Percentiles rank a stretch among this genome's conserved stretches.
phyloP scores from a whole-genome alignment of 192 early-diverging fungal genomes.

The Mortierella alpina region DNA sequence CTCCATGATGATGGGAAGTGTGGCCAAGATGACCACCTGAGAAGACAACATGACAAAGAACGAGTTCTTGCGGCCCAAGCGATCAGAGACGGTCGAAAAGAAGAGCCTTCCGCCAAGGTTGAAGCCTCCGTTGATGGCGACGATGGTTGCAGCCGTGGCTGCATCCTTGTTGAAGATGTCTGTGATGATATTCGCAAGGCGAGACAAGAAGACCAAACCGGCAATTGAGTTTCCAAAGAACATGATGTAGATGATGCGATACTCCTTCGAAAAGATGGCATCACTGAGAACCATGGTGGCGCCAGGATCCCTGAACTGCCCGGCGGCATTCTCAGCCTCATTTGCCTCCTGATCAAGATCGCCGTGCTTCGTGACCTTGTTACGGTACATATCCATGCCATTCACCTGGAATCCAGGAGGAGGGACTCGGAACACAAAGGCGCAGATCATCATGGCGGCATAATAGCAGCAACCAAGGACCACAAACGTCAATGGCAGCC shows the following conservation, averaged over 20 bases:
- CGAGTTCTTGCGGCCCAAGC: constrained; percentile 69
- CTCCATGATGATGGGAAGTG: constrained; percentile 65
- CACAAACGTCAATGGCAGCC: constrained; percentile 68
- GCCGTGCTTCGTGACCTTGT: constrained; percentile 25
- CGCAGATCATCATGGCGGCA: constrained; percentile 60
- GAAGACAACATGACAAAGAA: constrained; percentile 67
- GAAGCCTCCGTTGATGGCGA: constrained; percentile 68
- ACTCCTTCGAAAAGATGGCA: constrained; percentile 65
- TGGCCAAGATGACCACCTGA: constrained; percentile 68
- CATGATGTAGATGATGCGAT: constrained; percentile 64
- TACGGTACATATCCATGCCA: constrained; percentile 64
- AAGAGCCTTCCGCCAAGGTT: constrained; percentile 63
- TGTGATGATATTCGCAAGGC: constrained; percentile 63
- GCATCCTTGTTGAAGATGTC: constrained; percentile 57
- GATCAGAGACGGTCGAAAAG: constrained; percentile 68
- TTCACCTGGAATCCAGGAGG: constrained; percentile 71
- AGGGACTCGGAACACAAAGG: constrained; percentile 66
- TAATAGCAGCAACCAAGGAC: constrained; percentile 72
- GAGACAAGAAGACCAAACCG: constrained; percentile 67
- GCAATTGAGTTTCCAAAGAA: constrained; percentile 68
- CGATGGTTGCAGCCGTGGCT: constrained; percentile 44
- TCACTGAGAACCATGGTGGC: constrained; percentile 59
- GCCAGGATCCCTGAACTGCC: constrained; percentile 50
- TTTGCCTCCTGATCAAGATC: not conserved
- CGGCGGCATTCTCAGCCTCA: constrained; percentile 8